phyloP scores from a whole-genome alignment of 2,329 filamentous ascomycete genomes.

The Tympanopsis confertula region DNA sequence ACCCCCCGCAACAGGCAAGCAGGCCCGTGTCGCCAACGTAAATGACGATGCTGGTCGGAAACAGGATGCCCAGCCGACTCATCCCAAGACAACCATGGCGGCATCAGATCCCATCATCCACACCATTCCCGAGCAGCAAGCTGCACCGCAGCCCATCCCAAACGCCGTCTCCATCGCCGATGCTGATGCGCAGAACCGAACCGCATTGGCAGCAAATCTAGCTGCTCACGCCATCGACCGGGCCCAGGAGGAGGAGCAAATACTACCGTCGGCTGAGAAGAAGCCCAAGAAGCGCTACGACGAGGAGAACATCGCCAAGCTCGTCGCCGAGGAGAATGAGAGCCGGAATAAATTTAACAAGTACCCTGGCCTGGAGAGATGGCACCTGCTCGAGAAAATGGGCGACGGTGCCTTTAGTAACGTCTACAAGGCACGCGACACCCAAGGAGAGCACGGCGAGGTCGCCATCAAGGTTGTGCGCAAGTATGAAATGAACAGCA shows the following conservation, averaged over 20 bases:
- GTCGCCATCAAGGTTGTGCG: conserved; percentile 97
- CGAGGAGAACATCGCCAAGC: conserved; percentile 66
- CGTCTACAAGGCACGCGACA: conserved; percentile 80
- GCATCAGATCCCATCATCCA: conserved; percentile 29
- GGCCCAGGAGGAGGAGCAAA: conserved; percentile 36
- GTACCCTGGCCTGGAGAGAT: conserved; percentile 77
- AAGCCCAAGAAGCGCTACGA: conserved; percentile 32
- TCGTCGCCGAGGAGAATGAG: conserved; percentile 85
- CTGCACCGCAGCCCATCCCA: conserved; percentile 29
- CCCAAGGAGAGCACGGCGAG: conserved; percentile 58
- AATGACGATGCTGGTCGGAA: conserved; percentile 34
- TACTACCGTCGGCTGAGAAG: conserved; percentile 15
- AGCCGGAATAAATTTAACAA: conserved; percentile 73
- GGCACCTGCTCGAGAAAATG: conserved; percentile 89
- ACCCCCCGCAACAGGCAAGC: conserved; percentile 51
- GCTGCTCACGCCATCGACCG: conserved; percentile 52
- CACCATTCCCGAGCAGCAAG: conserved; percentile 31
- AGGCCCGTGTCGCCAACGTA: conserved; percentile 58
- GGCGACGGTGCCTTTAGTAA: conserved; percentile 98
- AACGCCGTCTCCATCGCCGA: conserved; percentile 52
- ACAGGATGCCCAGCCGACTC: conserved; percentile 42
- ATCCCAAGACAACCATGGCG: conserved; percentile 43
- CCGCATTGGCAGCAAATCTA: conserved; percentile 54
- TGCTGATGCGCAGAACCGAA: conserved; percentile 52
- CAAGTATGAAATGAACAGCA: conserved; percentile 97